Evolutionary conservation across 78 protist genomes (phyloP).

Genomic region (Diacronema lutheri): DNA sequence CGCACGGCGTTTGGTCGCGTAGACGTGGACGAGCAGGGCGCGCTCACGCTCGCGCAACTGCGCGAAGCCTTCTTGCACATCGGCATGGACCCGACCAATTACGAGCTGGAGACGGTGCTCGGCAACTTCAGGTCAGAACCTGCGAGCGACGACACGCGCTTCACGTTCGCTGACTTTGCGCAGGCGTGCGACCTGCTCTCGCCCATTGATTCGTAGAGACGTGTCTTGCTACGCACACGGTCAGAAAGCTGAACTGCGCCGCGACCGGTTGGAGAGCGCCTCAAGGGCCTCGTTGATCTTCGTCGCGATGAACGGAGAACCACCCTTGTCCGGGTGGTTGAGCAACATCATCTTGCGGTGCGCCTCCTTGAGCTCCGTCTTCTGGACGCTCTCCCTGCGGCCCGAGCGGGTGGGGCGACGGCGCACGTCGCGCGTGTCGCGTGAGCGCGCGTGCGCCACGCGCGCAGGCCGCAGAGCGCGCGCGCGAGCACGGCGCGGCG

Average conservation of each 20-base stretch:
- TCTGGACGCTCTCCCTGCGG: neutral
- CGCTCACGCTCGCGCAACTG: neutral
- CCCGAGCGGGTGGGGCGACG: neutral
- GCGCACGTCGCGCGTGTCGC: neutral
- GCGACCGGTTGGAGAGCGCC: too few relatives aligned
- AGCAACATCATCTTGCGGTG: slow-evolving; percentile 15
- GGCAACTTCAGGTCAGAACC: neutral
- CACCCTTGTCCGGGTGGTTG: slow-evolving; percentile 12
- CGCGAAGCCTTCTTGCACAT: neutral
- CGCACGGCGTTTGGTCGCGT: neutral
- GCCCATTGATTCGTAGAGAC: neutral
- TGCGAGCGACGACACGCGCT: too few relatives aligned
- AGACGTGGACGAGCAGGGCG: neutral
- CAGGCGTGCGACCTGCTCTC: slow-evolving; percentile 8
- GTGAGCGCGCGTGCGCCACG: neutral
- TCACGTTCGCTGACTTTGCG: slow-evolving; percentile 10
- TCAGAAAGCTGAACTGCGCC: too few relatives aligned
- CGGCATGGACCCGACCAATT: neutral
- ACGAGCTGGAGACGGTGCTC: neutral
- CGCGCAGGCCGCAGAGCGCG: neutral
- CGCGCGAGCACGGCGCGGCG: neutral
- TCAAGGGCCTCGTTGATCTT: slow-evolving; percentile 13
- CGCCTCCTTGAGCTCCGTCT: neutral
- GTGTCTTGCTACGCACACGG: too few relatives aligned
- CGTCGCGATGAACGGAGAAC: slow-evolving; percentile 7